Evolutionary conservation across 192 early-diverging fungal genomes (phyloP), one percentile per base, ranked within the genome.

Genomic region (Backusella circina): DNA sequence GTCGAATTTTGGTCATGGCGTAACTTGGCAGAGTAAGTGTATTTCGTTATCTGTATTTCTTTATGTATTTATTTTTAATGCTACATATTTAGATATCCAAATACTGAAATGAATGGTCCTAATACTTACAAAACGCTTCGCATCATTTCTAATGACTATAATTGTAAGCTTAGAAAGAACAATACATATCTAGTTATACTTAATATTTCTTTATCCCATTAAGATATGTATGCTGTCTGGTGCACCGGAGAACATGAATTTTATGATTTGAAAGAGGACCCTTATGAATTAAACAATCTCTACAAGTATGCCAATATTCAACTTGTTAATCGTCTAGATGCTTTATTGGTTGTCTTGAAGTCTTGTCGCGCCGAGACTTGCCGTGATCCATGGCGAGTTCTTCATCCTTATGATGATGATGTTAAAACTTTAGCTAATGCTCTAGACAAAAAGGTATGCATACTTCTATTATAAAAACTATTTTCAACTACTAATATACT

Each of bases 41-140:
- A n/a, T 67, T 36, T 3, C 54, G 0, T n/a, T 10, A 15, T 3
- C 9, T 18, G 0, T 54, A 30, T 18, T n/a, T 28, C 23, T 8
- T 47, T 44, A 10, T 1, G 30, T 44, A 23, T 21, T n/a, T 57
- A 2, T 70, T 30, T 57, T 67, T 33, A 33, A 15, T 44, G 70
- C 0, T 15, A n/a, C 23, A 16, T 41, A 9, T 75, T 70, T 44
- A 75, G 81, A 37, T 74, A 81, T 37, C 72, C 77, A 0, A 77
- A 72, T 2, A 51, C 69, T 3, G 15, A 26, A 4, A 68, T 68
- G 26, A 41, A 33, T 15, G 74, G 74, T 13, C 68, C 74, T 18
- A 89, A 89, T 74, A 78, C 86, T 9, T 89, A 89, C 73, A 89
- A 86, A 64, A 83, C 89, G 0, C 73, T 89, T 7, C 82, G 89